Base-by-base conservation (phyloP, 345 rosid genomes). In the Acer saccharum region DNA sequence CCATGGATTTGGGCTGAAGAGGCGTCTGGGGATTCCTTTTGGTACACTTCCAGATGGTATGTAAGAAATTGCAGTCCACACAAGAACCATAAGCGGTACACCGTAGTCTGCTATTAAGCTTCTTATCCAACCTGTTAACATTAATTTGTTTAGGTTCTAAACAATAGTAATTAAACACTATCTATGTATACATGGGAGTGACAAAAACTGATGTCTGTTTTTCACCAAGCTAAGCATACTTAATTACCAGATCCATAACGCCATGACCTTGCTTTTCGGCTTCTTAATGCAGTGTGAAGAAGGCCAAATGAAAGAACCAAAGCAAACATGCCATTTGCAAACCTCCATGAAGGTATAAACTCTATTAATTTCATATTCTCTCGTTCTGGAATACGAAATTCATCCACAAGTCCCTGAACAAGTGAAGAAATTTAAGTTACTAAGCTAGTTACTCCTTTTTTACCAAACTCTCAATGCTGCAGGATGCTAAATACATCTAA, bases 271-370 rank as follows among this genome's bases (percentile, higher is more conserved):
- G 98, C 98, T 84, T 90, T 93, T 70, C 99, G 88, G 87, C 96
- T 93, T 84, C 75, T 87, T 41, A 95, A 81, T 62, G 89, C 98
- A 55, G 93, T 95, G 64, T 90, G 79, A 55, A 95, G 91, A 65
- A 95, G 98, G 80, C 97, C 98, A 78, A 95, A 94, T 50, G 93
- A 91, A 75, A 95, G 88, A 79, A 95, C 98, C 55, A 93, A 72
- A 65, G 97, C 98, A 65, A 93, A 95, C 99, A 95, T 95, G 27
- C 99, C 99, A 84, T 93, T 95, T 41, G 96, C 93, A 72, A 95
- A 95, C 79, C 98, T 89, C 98, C 99, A 93, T 44, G 98, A 86
- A 79, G 90, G 88, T 68, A 81, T 72, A 70, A 88, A 88, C 80
- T 92, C 90, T 29, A 78, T 77, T 25, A 80, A 86, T 43, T 76